Evolutionary conservation across 2,329 filamentous ascomycete species (phyloP).

Genomic region (Trichoderma simmonsii): DNA sequence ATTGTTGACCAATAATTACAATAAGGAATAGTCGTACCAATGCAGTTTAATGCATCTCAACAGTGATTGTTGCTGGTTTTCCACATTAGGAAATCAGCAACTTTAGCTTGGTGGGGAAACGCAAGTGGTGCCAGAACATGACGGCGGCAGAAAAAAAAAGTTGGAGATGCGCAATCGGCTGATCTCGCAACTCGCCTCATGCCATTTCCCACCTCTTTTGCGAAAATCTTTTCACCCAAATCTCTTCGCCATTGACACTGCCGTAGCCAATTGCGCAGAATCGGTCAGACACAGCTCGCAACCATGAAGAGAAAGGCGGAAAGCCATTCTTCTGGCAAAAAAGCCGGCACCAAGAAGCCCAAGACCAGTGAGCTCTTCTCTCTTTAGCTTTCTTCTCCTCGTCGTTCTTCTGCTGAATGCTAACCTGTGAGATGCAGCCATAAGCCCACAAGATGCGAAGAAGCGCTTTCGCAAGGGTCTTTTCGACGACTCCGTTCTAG

Average conservation of each 20-base stretch:
- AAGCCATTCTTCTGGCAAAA: slow-evolving; percentile 41
- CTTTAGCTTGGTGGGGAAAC: slow-evolving; percentile 6
- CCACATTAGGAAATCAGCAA: slow-evolving; percentile 8
- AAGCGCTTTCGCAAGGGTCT: slow-evolving; percentile 63
- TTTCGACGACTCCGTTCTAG: slow-evolving; percentile 57
- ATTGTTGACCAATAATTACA: neutral
- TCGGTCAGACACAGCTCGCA: slow-evolving; percentile 22
- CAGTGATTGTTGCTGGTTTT: neutral
- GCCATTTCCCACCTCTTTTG: neutral
- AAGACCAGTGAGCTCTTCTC: slow-evolving; percentile 42
- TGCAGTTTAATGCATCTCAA: neutral
- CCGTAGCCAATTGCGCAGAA: neutral
- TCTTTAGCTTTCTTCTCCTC: neutral
- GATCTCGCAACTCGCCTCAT: slow-evolving; percentile 18
- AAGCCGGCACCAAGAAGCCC: slow-evolving; percentile 53
- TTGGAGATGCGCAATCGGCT: slow-evolving; percentile 19
- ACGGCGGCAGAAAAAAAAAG: slow-evolving; percentile 16
- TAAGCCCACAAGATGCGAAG: slow-evolving; percentile 49
- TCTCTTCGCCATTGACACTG: neutral
- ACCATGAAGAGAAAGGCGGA: slow-evolving; percentile 61
- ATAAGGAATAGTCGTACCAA: neutral
- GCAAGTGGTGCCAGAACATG: neutral
- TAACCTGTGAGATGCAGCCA: slow-evolving; percentile 35
- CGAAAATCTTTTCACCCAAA: neutral
- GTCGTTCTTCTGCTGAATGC: slow-evolving; percentile 11